These are phyloP conservation scores for Aristolochia contorta DNA, from an alignment of 164 flowering plant genomes.

Conservation along the genomic window DNA sequence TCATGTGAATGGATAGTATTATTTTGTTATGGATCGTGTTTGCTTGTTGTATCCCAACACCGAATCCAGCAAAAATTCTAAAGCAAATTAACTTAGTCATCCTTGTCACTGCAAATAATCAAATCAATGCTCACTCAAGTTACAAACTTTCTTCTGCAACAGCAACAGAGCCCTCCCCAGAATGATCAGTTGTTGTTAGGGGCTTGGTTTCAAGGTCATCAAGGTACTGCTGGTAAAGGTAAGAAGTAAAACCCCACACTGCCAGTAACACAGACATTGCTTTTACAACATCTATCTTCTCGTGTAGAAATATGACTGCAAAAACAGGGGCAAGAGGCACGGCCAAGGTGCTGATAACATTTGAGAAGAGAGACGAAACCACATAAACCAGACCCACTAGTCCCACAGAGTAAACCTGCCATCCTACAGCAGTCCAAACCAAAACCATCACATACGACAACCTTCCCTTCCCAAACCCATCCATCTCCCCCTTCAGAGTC, in stretches of 20 bases:
- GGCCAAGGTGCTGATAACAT: slow-evolving; percentile 27
- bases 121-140: too few relatives aligned
- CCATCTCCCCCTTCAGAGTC: slow-evolving; percentile 24
- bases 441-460: slow-evolving; percentile 24
- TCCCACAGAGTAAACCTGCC: slow-evolving; percentile 26
- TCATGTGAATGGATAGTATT: too few relatives aligned
- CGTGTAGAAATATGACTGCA: slow-evolving; percentile 30
- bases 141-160: background rate
- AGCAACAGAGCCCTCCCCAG: slow-evolving; percentile 21
- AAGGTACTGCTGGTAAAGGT: slow-evolving; percentile 25
- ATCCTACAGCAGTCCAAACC: slow-evolving; percentile 22
- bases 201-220: slow-evolving; percentile 15
- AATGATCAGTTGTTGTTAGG: slow-evolving; percentile 2
- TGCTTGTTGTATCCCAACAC: too few relatives aligned
- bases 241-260: slow-evolving; percentile 30
- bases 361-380: slow-evolving; percentile 31
- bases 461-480: too few relatives aligned
- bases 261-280: slow-evolving; percentile 25
- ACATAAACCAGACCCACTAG: slow-evolving; percentile 20
- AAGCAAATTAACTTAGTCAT: too few relatives aligned
- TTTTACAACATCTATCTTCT: slow-evolving; percentile 28
- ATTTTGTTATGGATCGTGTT: too few relatives aligned
- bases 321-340: slow-evolving; percentile 23
- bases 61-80: too few relatives aligned
- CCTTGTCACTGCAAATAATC: too few relatives aligned